These are phyloP conservation scores for Hsuehochloa calcarea DNA, from an alignment of 176 grass and related monocot species.

Conservation along the genomic window DNA sequence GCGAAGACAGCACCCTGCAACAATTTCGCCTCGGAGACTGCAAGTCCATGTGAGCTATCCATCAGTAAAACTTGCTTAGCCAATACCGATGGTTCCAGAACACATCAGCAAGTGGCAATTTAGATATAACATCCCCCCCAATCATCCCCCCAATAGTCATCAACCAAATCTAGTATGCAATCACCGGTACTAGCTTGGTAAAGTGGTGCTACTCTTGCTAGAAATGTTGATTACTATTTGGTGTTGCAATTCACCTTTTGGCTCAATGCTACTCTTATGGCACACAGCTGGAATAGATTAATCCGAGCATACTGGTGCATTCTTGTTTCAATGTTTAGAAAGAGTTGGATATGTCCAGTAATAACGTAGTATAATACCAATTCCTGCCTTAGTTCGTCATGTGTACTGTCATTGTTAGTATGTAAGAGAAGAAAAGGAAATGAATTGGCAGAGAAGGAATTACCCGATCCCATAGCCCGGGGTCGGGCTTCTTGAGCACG, in stretches of 20 bases:
- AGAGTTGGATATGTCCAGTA: not conserved
- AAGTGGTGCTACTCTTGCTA: not conserved
- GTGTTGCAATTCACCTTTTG: not conserved
- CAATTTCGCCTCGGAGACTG: slow-evolving; percentile 95
- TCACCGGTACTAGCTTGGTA: not conserved
- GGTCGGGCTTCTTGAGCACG: slow-evolving; percentile 82
- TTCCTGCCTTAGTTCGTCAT: slow-evolving; percentile 25
- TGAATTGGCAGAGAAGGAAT: slow-evolving; percentile 27
- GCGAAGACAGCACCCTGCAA: slow-evolving; percentile 70
- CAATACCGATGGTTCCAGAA: slow-evolving; percentile 26
- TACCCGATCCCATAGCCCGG: slow-evolving; percentile 82
- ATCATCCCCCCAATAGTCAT: not conserved
- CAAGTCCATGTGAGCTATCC: slow-evolving; percentile 26
- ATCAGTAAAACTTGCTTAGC: slow-evolving; percentile 26
- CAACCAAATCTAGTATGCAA: not conserved
- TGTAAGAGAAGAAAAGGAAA: not conserved
- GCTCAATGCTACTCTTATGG: slow-evolving; percentile 1
- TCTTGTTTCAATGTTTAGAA: not conserved
- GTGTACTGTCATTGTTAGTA: not conserved
- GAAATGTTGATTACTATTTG: not conserved
- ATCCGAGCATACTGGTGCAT: not conserved
- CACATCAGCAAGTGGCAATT: not conserved
- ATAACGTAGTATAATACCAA: not conserved
- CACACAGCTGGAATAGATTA: slow-evolving; percentile 29
- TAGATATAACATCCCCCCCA: not conserved